These are phyloP conservation scores for Tetrahymena borealis DNA, from an alignment of 73 alveolate genomes.

Conservation along the genomic window DNA sequence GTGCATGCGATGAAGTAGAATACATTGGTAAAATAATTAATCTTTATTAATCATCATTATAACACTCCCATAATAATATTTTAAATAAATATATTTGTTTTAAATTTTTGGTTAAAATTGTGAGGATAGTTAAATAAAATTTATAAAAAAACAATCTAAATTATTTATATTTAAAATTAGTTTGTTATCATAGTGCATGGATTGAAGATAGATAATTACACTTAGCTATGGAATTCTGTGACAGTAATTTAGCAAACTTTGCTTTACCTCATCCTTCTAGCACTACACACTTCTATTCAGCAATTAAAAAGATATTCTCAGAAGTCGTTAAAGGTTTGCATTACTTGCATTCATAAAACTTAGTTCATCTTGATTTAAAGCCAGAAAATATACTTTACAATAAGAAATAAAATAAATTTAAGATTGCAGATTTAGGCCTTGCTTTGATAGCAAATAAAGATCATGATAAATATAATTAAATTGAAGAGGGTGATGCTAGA, in stretches of 20 bases:
- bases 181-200: conserved; percentile 76
- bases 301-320: conserved; percentile 45
- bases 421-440: conserved; percentile 91
- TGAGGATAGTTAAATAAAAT: no score
- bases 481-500: conserved; percentile 79
- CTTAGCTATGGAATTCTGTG: conserved; percentile 75
- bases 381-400: conserved; percentile 87
- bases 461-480: conserved; percentile 39
- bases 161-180: not conserved
- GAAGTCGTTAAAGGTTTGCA: conserved; percentile 76
- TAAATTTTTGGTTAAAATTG: no score
- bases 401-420: conserved; percentile 54
- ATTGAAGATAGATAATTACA: conserved; percentile 52
- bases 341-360: conserved; percentile 78
- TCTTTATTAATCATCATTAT: not conserved
- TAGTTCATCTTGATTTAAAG: conserved; percentile 93
- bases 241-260: conserved; percentile 23
- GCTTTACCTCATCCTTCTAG: conserved; percentile 5
- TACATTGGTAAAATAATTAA: conserved; percentile 31
- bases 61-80: not conserved
- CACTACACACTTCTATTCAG: conserved; percentile 5
- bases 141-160: no score
- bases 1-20: conserved; percentile 59
- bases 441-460: conserved; percentile 51
- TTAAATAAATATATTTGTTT: not conserved